phyloP scores from a whole-genome alignment of 371 early-diverging fungal species.

The Mucor plumbeus region DNA sequence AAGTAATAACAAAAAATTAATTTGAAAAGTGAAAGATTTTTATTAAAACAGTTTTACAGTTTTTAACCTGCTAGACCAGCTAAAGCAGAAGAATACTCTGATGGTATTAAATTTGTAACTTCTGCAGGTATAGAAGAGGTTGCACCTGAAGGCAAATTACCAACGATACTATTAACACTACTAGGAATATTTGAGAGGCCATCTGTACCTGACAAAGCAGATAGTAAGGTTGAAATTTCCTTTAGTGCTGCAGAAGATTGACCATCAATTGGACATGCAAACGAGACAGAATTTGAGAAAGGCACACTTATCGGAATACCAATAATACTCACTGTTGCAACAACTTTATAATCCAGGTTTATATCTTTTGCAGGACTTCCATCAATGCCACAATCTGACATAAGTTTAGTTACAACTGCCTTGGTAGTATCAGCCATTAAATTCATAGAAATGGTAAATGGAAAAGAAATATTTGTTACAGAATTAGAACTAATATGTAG shows the following conservation, averaged over 20 bases:
- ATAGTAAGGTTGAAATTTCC: conserved; percentile 4
- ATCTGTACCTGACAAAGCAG: neutral
- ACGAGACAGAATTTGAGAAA: conserved; percentile 36
- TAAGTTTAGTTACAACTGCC: conserved; percentile 47
- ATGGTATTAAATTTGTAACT: neutral
- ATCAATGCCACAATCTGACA: conserved; percentile 50
- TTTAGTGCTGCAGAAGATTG: conserved; percentile 12
- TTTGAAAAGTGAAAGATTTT: neutral
- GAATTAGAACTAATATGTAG: conserved; percentile 54
- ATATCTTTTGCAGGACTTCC: conserved; percentile 35
- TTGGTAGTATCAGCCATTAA: conserved; percentile 25
- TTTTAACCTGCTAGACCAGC: conserved; percentile 10
- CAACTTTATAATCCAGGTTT: conserved; percentile 58
- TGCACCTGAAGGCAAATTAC: neutral
- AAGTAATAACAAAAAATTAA: too few species aligned
- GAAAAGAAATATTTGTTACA: conserved; percentile 50
- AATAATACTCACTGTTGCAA: conserved; percentile 51
- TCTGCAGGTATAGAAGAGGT: conserved; percentile 5
- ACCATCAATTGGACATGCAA: conserved; percentile 44
- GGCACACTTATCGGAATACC: conserved; percentile 56
- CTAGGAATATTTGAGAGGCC: neutral
- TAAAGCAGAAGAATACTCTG: conserved; percentile 4
- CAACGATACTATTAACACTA: neutral
- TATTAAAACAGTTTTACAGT: neutral
- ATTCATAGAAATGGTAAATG: conserved; percentile 49